Conservation (phyloP, 139 green algal genomes). For the Chlamydomonas sp. region DNA sequence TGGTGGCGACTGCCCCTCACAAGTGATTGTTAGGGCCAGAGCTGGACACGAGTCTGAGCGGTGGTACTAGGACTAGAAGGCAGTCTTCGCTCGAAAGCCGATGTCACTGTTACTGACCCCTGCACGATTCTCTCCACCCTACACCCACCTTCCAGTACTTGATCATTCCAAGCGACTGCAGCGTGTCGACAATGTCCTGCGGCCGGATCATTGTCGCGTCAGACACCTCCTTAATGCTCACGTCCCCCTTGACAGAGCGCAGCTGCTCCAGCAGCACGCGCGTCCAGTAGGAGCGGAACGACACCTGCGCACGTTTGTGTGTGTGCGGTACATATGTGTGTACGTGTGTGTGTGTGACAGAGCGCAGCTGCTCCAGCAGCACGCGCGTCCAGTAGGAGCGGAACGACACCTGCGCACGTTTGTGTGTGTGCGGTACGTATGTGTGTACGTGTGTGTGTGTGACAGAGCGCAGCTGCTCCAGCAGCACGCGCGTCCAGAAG, state of each 20-base stretch:
- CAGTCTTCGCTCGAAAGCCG: too few relatives aligned
- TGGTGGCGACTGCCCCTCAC: too few relatives aligned
- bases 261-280: constrained; percentile 84
- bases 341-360: too few relatives aligned
- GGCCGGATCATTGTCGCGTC: constrained; percentile 47
- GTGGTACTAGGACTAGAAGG: too few relatives aligned
- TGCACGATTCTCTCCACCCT: too few relatives aligned
- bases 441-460: too few relatives aligned
- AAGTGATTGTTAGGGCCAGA: too few relatives aligned
- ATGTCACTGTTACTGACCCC: too few relatives aligned
- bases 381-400: constrained; percentile 90
- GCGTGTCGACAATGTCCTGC: constrained; percentile 40
- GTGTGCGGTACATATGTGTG: too few relatives aligned
- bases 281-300: constrained; percentile 94
- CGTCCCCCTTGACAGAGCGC: constrained; percentile 57
- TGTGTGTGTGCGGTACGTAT: too few relatives aligned
- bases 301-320: too few relatives aligned
- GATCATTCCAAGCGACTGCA: constrained; percentile 40
- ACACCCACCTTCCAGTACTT: constrained; percentile 92
- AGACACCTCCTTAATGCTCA: constrained; percentile 85
- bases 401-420: constrained; percentile 81
- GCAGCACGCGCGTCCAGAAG: constrained; percentile 93
- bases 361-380: constrained; percentile 75
- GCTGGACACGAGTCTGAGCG: too few relatives aligned
- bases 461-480: constrained; percentile 70